phyloP scores from a whole-genome alignment of 306 rosid species.

The Cicer bijugum region DNA sequence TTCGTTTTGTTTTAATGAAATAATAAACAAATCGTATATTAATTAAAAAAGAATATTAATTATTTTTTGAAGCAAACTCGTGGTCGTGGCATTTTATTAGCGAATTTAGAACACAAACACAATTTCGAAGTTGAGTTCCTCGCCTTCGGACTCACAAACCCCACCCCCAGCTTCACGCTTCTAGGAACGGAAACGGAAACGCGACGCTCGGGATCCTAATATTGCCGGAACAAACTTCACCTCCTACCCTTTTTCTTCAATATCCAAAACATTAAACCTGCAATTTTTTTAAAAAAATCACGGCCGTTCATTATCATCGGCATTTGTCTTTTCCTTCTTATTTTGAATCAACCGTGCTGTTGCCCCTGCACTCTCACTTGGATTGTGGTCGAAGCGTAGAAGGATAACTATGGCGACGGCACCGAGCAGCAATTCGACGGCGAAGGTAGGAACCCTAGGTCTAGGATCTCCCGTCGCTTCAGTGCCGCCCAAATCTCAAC shows the following conservation, averaged over 20 bases:
- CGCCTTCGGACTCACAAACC: background rate
- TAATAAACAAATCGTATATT: too few relatives aligned
- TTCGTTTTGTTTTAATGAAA: too few relatives aligned
- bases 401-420: slow-evolving; percentile 13
- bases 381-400: background rate
- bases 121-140: background rate
- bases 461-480: background rate
- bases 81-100: too few relatives aligned
- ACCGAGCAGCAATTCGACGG: slow-evolving; percentile 14
- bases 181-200: background rate
- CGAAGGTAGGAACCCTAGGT: slow-evolving; percentile 42
- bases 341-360: background rate
- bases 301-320: background rate
- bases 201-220: background rate
- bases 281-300: background rate
- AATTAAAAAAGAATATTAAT: too few relatives aligned
- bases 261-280: background rate
- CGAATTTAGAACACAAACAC: background rate
- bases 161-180: too few relatives aligned
- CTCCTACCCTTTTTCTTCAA: background rate
- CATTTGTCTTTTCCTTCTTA: background rate
- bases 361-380: background rate
- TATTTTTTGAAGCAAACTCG: too few relatives aligned
- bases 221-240: background rate
- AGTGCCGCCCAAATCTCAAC: slow-evolving; percentile 48